These are phyloP conservation scores for Mycena kentingensis DNA, from an alignment of 768 basidiomycete genomes.

Conservation along the genomic window DNA sequence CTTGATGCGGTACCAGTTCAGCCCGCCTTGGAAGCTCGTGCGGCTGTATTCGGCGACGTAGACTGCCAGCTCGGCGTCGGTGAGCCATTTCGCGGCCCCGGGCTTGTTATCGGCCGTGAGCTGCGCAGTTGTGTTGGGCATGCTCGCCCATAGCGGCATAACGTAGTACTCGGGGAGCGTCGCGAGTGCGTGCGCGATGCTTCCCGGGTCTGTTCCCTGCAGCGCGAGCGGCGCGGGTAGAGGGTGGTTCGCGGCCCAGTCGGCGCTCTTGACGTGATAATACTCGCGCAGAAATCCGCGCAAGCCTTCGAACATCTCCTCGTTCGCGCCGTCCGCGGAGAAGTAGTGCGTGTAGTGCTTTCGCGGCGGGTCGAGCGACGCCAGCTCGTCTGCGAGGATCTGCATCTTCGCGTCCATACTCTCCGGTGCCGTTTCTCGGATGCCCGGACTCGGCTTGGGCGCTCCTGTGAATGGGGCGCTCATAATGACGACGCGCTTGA, in stretches of 20 bases:
- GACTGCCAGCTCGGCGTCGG: constrained; percentile 48
- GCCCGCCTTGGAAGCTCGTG: constrained; percentile 65
- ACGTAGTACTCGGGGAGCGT: constrained; percentile 60
- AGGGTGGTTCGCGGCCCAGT: constrained; percentile 45
- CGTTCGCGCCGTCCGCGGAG: constrained; percentile 47
- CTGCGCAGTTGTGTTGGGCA: constrained; percentile 55
- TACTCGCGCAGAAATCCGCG: constrained; percentile 53
- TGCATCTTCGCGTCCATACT: constrained; percentile 5
- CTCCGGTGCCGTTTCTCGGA: constrained; percentile 11
- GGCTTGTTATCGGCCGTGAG: constrained; percentile 38
- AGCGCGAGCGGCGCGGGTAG: constrained; percentile 39
- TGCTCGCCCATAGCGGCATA: constrained; percentile 55
- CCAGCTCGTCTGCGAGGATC: constrained; percentile 32
- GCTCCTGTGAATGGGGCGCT: constrained; percentile 57
- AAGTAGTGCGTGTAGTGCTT: constrained; percentile 62
- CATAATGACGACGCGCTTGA: constrained; percentile 59
- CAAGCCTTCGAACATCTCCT: constrained; percentile 47
- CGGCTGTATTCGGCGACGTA: constrained; percentile 51
- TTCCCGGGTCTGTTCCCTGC: constrained; percentile 29
- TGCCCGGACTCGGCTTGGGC: constrained; percentile 26
- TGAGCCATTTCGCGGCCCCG: constrained; percentile 43
- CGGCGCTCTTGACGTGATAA: constrained; percentile 61
- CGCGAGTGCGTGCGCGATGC: constrained; percentile 31
- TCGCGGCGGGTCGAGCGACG: constrained; percentile 47
- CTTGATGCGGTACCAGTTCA: constrained; percentile 55